A percentile compares a stretch with the other conserved stretches of the same genome.
Conservation (phyloP, 371 early-diverging fungal species). For the Mortierella sp. region DNA sequence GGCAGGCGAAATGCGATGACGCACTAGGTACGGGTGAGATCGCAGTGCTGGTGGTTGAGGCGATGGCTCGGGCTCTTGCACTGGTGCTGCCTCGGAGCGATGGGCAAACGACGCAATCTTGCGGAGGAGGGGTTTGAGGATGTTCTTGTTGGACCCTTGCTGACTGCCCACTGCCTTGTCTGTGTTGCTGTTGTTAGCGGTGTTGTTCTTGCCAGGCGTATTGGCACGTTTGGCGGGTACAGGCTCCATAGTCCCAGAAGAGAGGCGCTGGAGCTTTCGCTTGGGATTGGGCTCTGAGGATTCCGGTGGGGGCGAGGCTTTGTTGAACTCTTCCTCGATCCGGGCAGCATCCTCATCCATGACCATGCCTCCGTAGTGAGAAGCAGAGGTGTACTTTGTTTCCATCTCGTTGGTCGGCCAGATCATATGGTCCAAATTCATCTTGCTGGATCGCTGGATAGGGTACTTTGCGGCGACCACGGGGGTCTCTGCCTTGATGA, state of each 20-base stretch:
- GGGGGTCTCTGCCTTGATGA: slow-evolving; percentile 11
- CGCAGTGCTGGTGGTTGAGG: slow-evolving; percentile 33
- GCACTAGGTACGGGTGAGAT: slow-evolving; percentile 54
- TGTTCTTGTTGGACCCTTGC: slow-evolving; percentile 33
- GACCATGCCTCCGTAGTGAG: slow-evolving; percentile 42
- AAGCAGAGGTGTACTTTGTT: slow-evolving; percentile 36
- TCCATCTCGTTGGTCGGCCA: slow-evolving; percentile 58
- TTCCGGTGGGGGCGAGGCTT: slow-evolving; percentile 49
- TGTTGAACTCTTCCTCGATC: slow-evolving; percentile 57
- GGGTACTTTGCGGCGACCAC: slow-evolving; percentile 24
- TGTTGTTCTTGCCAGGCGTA: slow-evolving; percentile 21
- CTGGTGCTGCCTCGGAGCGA: slow-evolving; percentile 26
- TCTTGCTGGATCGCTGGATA: slow-evolving; percentile 50
- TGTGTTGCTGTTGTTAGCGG: slow-evolving; percentile 16
- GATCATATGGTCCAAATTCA: slow-evolving; percentile 57
- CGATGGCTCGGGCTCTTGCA: slow-evolving; percentile 34
- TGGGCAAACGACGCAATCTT: slow-evolving; percentile 56
- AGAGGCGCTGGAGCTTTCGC: slow-evolving; percentile 53
- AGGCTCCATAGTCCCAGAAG: slow-evolving; percentile 43
- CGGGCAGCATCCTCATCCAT: slow-evolving; percentile 55
- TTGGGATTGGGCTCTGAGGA: slow-evolving; percentile 40
- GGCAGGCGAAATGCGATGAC: slow-evolving; percentile 44
- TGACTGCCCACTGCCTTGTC: slow-evolving; percentile 8
- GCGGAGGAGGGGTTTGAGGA: slow-evolving; percentile 38
- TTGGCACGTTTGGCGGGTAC: slow-evolving; percentile 49